Evolutionary conservation across 768 basidiomycete species (phyloP).

Genomic region (Suillus occidentalis): DNA sequence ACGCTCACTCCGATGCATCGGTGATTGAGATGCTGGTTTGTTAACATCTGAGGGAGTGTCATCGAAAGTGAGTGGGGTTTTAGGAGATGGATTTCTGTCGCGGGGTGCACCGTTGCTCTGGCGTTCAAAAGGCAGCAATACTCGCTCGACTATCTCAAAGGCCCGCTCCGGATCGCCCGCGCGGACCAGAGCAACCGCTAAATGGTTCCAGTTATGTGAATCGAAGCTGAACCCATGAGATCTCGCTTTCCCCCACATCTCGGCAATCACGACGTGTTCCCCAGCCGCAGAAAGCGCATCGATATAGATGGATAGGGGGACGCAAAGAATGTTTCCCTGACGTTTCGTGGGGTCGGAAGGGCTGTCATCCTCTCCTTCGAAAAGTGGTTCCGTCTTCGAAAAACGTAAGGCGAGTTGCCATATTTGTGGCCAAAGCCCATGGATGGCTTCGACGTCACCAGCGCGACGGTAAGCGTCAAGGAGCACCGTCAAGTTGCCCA

Average conservation of each 20-base stretch:
- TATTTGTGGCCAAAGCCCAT: conserved; percentile 68
- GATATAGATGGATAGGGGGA: conserved; percentile 81
- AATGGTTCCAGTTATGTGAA: conserved; percentile 89
- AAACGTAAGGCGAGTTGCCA: conserved; percentile 53
- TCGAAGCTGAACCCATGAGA: conserved; percentile 74
- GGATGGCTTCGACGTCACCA: conserved; percentile 53
- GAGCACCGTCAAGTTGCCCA: conserved; percentile 61
- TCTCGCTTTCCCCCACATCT: conserved; percentile 66
- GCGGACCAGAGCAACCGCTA: conserved; percentile 71
- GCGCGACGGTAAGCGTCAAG: conserved; percentile 71
- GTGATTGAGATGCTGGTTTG: conserved; percentile 27
- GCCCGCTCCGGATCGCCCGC: conserved; percentile 83
- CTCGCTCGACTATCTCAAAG: conserved; percentile 77
- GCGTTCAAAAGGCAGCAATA: conserved; percentile 62
- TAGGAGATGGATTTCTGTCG: conserved; percentile 32
- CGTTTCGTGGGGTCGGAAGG: conserved; percentile 21
- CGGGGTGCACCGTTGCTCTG: conserved; percentile 24
- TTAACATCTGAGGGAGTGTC: conserved; percentile 23
- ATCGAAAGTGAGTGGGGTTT: conserved; percentile 44
- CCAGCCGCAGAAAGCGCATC: conserved; percentile 69
- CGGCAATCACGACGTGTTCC: conserved; percentile 57
- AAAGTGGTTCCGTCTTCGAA: conserved; percentile 34
- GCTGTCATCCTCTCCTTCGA: conserved; percentile 25
- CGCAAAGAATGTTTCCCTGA: conserved; percentile 60
- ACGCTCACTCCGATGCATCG: conserved; percentile 28